phyloP scores from a whole-genome alignment of 2,329 filamentous ascomycete species.

The Cercospora beticola region DNA sequence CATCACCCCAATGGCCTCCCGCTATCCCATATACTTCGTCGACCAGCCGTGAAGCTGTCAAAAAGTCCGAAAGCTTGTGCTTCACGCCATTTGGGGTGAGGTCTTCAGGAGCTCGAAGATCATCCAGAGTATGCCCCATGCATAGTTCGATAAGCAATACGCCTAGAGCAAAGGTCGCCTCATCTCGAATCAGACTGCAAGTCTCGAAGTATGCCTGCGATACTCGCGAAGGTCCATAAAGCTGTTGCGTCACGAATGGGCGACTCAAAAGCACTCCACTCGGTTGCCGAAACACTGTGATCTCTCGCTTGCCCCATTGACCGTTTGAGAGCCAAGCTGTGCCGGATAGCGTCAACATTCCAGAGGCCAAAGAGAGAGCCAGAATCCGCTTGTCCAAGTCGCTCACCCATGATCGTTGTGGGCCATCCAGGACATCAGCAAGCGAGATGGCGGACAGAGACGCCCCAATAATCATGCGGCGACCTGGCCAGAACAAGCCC shows the following conservation, averaged over 20 bases:
- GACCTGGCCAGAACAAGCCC: not conserved
- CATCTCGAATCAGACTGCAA: slow-evolving; percentile 30
- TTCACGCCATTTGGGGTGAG: slow-evolving; percentile 21
- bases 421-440: not conserved
- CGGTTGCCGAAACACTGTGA: not conserved
- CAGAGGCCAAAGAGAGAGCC: not conserved
- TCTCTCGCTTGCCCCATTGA: not conserved
- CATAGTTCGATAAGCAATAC: slow-evolving; percentile 40
- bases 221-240: not conserved
- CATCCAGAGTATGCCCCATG: slow-evolving; percentile 30
- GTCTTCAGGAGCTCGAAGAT: slow-evolving; percentile 27
- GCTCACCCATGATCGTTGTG: not conserved
- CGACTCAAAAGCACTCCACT: not conserved
- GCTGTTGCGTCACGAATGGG: not conserved
- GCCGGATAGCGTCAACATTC: not conserved
- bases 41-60: slow-evolving; percentile 31
- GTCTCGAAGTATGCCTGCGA: not conserved
- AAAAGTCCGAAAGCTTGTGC: slow-evolving; percentile 23
- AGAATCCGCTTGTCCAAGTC: not conserved
- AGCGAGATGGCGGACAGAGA: not conserved
- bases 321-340: not conserved
- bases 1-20: slow-evolving; percentile 36
- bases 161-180: slow-evolving; percentile 38
- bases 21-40: slow-evolving; percentile 24
- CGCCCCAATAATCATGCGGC: not conserved